Conservation (phyloP, 1,284 basidiomycete genomes). For the Pyrrhoderma lamaoense region DNA sequence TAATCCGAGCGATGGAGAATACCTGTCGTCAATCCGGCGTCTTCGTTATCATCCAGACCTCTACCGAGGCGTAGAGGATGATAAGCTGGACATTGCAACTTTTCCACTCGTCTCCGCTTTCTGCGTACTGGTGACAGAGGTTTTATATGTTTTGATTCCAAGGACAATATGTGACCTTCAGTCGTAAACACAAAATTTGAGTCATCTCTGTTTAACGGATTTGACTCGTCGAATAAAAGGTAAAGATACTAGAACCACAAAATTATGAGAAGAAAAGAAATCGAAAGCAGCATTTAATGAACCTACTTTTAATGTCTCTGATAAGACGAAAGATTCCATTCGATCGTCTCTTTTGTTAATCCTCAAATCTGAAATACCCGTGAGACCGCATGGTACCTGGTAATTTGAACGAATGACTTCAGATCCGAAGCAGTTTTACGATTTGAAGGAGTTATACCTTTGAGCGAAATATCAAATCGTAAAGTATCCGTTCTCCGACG, state of each 20-base stretch:
- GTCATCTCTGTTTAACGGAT: constrained; percentile 65
- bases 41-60: constrained; percentile 25
- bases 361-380: constrained; percentile 72
- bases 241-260: constrained; percentile 66
- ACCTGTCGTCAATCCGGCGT: constrained; percentile 52
- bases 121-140: constrained; percentile 51
- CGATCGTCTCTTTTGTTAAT: constrained; percentile 79
- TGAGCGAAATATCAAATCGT: constrained; percentile 65
- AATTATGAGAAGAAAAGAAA: constrained; percentile 6
- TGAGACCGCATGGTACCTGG: constrained; percentile 67
- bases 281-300: constrained; percentile 3
- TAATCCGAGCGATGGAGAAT: constrained; percentile 65
- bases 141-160: constrained; percentile 48
- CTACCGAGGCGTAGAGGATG: constrained; percentile 32
- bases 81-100: constrained; percentile 69
- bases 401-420: too few relatives aligned
- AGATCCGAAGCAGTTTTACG: too few relatives aligned
- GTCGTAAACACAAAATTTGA: constrained; percentile 86
- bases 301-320: constrained; percentile 81
- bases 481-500: constrained; percentile 77
- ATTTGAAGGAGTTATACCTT: too few relatives aligned
- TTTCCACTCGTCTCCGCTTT: constrained; percentile 57
- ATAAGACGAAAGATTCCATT: constrained; percentile 90
- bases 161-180: constrained; percentile 82
- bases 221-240: constrained; percentile 84